Evolutionary conservation across 31 red algal species (phyloP).

Genomic region (Bonnemaisonia californica): DNA sequence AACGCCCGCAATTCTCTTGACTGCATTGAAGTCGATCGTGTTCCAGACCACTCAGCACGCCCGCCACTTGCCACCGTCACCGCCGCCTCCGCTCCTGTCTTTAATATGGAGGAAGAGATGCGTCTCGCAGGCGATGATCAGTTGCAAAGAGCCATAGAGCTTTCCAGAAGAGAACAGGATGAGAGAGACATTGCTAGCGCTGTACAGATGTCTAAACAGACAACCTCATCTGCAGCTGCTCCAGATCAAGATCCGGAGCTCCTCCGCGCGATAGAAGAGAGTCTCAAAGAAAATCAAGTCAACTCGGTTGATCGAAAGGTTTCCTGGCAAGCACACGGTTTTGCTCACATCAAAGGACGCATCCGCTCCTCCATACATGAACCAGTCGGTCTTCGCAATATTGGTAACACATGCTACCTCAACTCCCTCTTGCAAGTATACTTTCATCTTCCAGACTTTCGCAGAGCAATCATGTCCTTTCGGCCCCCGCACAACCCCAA

Average conservation of each 20-base stretch:
- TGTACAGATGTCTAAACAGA: constrained; percentile 27
- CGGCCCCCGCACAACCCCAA: constrained; percentile 15
- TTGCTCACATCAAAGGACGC: constrained; percentile 5
- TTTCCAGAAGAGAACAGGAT: constrained; percentile 54
- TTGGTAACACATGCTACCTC: constrained; percentile 98
- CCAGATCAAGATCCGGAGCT: constrained; percentile 51
- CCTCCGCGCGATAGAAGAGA: constrained; percentile 63
- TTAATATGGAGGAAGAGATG: not conserved
- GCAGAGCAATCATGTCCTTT: constrained; percentile 74
- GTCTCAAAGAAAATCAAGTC: constrained; percentile 45
- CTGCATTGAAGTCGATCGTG: constrained; percentile 10
- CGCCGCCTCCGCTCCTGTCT: not conserved
- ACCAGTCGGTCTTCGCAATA: constrained; percentile 90
- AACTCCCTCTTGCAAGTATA: constrained; percentile 96
- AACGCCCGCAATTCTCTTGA: constrained; percentile 40
- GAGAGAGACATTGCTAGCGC: constrained; percentile 18
- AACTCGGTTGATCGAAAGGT: constrained; percentile 23
- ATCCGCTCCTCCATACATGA: constrained; percentile 39
- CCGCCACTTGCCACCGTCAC: not conserved
- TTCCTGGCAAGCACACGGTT: constrained; percentile 44
- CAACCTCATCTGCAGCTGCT: not conserved
- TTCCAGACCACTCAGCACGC: not conserved
- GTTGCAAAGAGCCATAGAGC: constrained; percentile 41
- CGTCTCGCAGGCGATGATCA: constrained; percentile 19
- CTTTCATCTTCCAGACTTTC: constrained; percentile 83